These are phyloP conservation scores for Circinella umbellata DNA, from an alignment of 371 early-diverging fungal species.

Conservation along the genomic window DNA sequence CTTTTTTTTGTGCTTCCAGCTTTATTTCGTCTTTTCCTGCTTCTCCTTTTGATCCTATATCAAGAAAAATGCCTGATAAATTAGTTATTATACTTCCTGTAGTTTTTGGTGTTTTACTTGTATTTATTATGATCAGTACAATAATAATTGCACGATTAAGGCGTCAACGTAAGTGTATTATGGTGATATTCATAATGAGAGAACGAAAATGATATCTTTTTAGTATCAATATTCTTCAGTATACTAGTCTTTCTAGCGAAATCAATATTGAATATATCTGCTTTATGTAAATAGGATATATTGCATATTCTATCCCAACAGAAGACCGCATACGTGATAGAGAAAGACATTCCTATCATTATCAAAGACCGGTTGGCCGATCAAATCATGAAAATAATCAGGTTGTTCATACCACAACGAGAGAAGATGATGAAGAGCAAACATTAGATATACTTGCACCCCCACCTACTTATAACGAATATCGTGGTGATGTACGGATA, in stretches of 20 bases:
- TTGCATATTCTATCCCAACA: too few species aligned
- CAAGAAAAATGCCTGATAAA: not conserved
- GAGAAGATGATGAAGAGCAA: not conserved
- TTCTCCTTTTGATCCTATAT: not conserved
- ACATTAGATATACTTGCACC: not conserved
- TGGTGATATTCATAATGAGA: too few species aligned
- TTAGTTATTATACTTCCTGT: not conserved
- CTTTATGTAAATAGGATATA: too few species aligned
- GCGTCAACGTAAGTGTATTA: not conserved
- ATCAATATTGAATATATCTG: too few species aligned
- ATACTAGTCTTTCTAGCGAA: too few species aligned
- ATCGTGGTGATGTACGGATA: constrained; percentile 1
- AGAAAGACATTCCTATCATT: not conserved
- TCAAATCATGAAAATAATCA: not conserved
- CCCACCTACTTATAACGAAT: not conserved
- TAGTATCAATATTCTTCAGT: too few species aligned
- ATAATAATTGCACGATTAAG: not conserved
- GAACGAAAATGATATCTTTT: too few species aligned
- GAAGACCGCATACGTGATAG: not conserved
- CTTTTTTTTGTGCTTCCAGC: too few species aligned
- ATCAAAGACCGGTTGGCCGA: not conserved
- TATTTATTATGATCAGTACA: not conserved
- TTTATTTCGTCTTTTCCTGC: too few species aligned
- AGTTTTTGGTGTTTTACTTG: not conserved
- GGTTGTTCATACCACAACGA: not conserved